These are phyloP conservation scores for Hirsutella minnesotensis DNA, from an alignment of 2,329 filamentous ascomycete genomes.

Conservation along the genomic window DNA sequence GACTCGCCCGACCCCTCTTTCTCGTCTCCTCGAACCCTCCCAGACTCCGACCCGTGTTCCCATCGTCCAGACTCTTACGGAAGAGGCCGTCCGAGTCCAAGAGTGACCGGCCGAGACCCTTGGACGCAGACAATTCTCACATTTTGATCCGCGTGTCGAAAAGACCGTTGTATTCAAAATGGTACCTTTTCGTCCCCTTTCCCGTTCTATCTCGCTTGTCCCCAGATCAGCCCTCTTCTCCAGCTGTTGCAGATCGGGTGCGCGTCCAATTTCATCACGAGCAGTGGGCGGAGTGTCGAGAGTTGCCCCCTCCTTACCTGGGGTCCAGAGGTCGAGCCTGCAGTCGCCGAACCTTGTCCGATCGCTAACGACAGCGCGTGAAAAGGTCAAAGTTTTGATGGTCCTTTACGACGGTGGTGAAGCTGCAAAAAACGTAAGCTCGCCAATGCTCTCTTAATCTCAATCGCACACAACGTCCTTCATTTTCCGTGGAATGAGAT, in stretches of 20 bases:
- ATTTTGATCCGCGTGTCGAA: background rate
- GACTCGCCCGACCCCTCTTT: no score
- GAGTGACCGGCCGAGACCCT: no score
- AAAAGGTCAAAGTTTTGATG: slow-evolving; percentile 86
- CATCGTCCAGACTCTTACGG: no score
- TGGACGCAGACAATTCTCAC: no score
- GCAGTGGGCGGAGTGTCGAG: background rate
- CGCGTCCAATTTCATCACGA: background rate
- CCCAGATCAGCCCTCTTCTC: slow-evolving; percentile 15
- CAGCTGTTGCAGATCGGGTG: slow-evolving; percentile 2
- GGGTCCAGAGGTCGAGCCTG: slow-evolving; percentile 24
- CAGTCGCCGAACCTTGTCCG: slow-evolving; percentile 18
- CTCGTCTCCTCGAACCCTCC: no score
- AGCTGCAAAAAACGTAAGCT: slow-evolving; percentile 71
- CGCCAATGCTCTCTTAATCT: no score
- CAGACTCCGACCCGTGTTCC: no score
- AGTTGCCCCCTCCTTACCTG: background rate
- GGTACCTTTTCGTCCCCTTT: slow-evolving; percentile 19
- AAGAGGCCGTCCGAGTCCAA: no score
- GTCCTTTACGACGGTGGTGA: slow-evolving; percentile 86
- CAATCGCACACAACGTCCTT: no score
- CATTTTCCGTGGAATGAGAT: no score
- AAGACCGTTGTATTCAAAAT: slow-evolving; percentile 13
- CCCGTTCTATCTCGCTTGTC: slow-evolving; percentile 13
- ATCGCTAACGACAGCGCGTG: slow-evolving; percentile 32